Evolutionary conservation across 192 early-diverging fungal species (phyloP).

Genomic region (Backusella sp.): DNA sequence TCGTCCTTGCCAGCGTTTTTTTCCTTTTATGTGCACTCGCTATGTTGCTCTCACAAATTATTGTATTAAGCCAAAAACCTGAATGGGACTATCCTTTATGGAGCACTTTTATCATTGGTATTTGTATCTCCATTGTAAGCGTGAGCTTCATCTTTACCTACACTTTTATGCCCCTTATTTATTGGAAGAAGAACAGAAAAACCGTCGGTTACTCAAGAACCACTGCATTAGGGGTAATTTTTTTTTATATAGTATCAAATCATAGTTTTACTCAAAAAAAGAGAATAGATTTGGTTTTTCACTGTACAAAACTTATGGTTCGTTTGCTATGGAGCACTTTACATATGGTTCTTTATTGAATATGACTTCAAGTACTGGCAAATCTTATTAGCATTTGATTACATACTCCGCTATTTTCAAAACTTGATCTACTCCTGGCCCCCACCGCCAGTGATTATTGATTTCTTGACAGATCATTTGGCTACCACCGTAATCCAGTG

Average conservation of each 20-base stretch:
- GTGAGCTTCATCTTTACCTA: slow-evolving; percentile 3
- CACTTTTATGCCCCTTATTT: slow-evolving; percentile 14
- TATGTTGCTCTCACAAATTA: background rate
- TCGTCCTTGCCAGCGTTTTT: background rate
- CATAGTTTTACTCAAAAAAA: no score
- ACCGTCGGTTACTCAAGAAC: slow-evolving; percentile 2
- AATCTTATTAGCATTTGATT: slow-evolving; percentile 8
- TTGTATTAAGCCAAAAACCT: background rate
- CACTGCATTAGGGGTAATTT: slow-evolving; percentile 13
- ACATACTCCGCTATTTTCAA: background rate
- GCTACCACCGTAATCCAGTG: background rate
- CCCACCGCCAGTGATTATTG: background rate
- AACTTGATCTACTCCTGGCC: slow-evolving; percentile 13
- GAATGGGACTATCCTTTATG: background rate
- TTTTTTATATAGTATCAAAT: background rate
- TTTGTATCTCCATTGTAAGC: background rate
- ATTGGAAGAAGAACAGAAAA: slow-evolving; percentile 6
- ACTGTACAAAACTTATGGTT: slow-evolving; percentile 4
- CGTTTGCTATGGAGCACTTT: background rate
- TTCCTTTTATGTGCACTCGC: background rate
- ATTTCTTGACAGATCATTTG: slow-evolving; percentile 3
- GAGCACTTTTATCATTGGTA: background rate
- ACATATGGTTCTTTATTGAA: slow-evolving; percentile 14
- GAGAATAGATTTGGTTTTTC: slow-evolving; percentile 11
- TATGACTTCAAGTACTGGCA: background rate